Conservation (phyloP, 2,329 filamentous ascomycete species). For the Trichophaea hybrida region DNA sequence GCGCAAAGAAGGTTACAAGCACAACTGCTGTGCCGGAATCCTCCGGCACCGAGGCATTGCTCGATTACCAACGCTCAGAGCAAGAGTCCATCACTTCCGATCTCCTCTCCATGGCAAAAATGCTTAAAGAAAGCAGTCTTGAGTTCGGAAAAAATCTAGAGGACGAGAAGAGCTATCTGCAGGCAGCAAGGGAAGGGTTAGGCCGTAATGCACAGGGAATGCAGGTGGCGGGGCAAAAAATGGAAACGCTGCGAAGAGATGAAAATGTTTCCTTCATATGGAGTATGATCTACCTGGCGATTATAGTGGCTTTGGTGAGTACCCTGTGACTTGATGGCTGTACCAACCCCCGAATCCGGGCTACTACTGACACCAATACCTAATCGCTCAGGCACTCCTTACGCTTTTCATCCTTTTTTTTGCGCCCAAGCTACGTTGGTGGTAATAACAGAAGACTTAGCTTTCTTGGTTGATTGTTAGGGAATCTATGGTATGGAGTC, state of each 20-base stretch:
- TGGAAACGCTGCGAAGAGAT: conserved; percentile 16
- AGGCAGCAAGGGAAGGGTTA: conserved; percentile 15
- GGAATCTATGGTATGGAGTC: too few relatives aligned
- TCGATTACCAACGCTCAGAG: conserved; percentile 12
- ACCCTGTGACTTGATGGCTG: not conserved
- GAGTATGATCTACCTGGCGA: conserved; percentile 18
- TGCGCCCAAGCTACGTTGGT: conserved; percentile 20
- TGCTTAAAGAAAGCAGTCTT: conserved; percentile 18
- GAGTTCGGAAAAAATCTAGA: conserved; percentile 18
- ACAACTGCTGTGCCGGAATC: not conserved
- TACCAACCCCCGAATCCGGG: not conserved
- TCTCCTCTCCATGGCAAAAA: conserved; percentile 17
- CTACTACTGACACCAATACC: not conserved
- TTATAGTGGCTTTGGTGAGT: conserved; percentile 7
- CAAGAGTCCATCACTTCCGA: conserved; percentile 19
- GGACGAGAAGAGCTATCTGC: conserved; percentile 19
- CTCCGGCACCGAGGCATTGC: conserved; percentile 9
- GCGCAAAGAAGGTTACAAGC: not conserved
- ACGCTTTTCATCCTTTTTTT: conserved; percentile 17
- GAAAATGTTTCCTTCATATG: conserved; percentile 20
- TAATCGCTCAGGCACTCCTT: conserved; percentile 7
- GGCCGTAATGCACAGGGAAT: conserved; percentile 19
- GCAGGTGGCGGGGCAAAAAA: conserved; percentile 13
- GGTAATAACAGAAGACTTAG: not conserved
- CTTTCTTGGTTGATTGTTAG: too few relatives aligned